Base-by-base conservation (phyloP, 805 yeast species). In the Yarrowia yakushimensis region DNA sequence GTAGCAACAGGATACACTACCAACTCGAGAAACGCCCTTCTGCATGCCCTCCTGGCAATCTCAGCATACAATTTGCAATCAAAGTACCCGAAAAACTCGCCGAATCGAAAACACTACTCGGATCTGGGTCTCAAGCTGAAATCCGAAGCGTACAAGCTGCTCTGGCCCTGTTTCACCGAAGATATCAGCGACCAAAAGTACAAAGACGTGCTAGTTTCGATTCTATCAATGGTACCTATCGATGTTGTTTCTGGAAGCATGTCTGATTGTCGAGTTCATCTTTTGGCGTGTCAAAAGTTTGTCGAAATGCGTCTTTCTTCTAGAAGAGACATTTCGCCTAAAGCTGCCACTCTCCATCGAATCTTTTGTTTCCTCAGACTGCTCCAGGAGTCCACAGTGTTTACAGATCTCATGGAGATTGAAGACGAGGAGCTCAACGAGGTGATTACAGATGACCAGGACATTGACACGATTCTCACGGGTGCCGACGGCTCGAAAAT, bases 231-330 rank as follows among this genome's bases (percentile, higher is more conserved):
- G 96, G 89, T 86, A 52, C 85, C 92, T 7, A 88, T 90, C 59
- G 96, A 90, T 74, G 85, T 89, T 59, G 92, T 89, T 15, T 87
- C 96, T 90, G 96, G 97, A 2, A 85, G 93, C 0, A 88, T 88
- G 92, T 85, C 87, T 62, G 94, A 88, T 67, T 89, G 96, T 69
- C 84, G 83, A 66, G 81, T 85, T 63, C 89, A 89, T 74, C 77
- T 90, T 61, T 82, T 84, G 62, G 83, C 90, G 68, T 88, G 96
- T 75, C 93, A 89, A 65, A 82, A 81, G 63, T 85, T 88, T 63
- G 86, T 90, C 25, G 82, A 83, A 33, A 81, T 84, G 67, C 83
- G 93, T 69, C 85, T 86, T 85, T 76, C 76, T 45, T 79, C 77
- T 60, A 83, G 90, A 70, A 82, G 85, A 67, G 82, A 81, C 65